Conservation (phyloP, 2,329 filamentous ascomycete genomes). For the Sporothrix sp. region DNA sequence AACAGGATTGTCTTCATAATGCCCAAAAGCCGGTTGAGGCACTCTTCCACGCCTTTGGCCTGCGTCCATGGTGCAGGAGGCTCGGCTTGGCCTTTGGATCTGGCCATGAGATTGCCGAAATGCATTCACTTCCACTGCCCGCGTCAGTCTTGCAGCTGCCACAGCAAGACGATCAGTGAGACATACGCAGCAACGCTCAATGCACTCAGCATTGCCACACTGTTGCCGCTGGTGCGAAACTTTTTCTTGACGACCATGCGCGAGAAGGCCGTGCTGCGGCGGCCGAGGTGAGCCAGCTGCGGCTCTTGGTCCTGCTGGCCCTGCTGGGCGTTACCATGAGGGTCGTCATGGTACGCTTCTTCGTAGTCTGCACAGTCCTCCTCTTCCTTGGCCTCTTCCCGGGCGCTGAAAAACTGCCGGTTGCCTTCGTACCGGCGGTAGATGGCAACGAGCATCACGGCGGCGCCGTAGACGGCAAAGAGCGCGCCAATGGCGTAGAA, state of each 20-base stretch:
- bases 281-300: slow-evolving; percentile 16
- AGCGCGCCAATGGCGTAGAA: slow-evolving; percentile 97
- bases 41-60: too few relatives aligned
- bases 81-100: too few relatives aligned
- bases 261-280: slow-evolving; percentile 4
- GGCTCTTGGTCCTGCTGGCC: slow-evolving; percentile 30
- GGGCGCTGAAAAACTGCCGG: slow-evolving; percentile 73
- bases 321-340: slow-evolving; percentile 10
- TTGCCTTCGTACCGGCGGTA: slow-evolving; percentile 89
- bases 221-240: slow-evolving; percentile 56
- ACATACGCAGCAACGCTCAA: slow-evolving; percentile 50
- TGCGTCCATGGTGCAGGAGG: too few relatives aligned
- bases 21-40: too few relatives aligned
- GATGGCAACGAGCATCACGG: slow-evolving; percentile 70
- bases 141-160: slow-evolving; percentile 11
- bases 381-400: slow-evolving; percentile 28
- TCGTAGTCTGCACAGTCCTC: slow-evolving; percentile 17
- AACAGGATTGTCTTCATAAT: too few relatives aligned
- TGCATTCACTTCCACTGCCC: too few relatives aligned
- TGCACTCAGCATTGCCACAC: slow-evolving; percentile 46
- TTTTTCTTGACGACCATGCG: slow-evolving; percentile 38
- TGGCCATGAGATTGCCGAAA: too few relatives aligned
- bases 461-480: slow-evolving; percentile 83
- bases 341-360: slow-evolving; percentile 4
- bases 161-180: slow-evolving; percentile 41